These are phyloP conservation scores for Phalaenopsis hybrid DNA, from an alignment of 116 monocot species.

Conservation along the genomic window DNA sequence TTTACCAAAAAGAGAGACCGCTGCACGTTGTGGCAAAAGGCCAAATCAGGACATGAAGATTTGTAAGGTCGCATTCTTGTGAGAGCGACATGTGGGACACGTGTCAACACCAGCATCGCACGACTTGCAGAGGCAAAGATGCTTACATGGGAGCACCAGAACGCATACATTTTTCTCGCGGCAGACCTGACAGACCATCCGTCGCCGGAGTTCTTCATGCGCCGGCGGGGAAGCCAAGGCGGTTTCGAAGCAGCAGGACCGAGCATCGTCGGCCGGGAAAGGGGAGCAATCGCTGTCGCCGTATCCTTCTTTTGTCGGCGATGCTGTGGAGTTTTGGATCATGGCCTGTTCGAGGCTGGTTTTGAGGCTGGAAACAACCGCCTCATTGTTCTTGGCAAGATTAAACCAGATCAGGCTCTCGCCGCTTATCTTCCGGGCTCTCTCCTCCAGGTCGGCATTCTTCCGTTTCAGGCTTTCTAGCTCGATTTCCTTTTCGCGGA, in stretches of 20 bases:
- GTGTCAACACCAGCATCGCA: constrained; percentile 22
- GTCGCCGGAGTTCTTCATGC: background rate
- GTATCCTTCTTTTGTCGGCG: background rate
- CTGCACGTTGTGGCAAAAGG: background rate
- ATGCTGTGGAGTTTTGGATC: background rate
- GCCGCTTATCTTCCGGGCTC: constrained; percentile 11
- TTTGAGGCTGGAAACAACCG: constrained; percentile 16
- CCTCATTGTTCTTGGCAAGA: constrained; percentile 32
- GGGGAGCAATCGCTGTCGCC: background rate
- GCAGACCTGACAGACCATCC: constrained; percentile 23
- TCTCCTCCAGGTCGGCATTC: constrained; percentile 26
- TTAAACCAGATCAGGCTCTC: constrained; percentile 35
- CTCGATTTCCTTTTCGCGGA: constrained; percentile 27
- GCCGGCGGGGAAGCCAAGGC: background rate
- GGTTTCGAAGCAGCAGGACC: constrained; percentile 25
- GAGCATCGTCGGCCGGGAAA: constrained; percentile 12
- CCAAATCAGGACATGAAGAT: constrained; percentile 16
- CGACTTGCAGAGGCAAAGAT: constrained; percentile 38
- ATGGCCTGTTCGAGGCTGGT: constrained; percentile 17
- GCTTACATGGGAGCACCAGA: constrained; percentile 49
- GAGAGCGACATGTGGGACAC: constrained; percentile 29
- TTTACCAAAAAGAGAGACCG: background rate
- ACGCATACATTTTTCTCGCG: constrained; percentile 17
- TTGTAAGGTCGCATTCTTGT: constrained; percentile 35
- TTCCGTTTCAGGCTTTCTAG: constrained; percentile 15